These are phyloP conservation scores for Gynostemma pentaphyllum DNA, from an alignment of 306 rosid species.

Conservation along the genomic window DNA sequence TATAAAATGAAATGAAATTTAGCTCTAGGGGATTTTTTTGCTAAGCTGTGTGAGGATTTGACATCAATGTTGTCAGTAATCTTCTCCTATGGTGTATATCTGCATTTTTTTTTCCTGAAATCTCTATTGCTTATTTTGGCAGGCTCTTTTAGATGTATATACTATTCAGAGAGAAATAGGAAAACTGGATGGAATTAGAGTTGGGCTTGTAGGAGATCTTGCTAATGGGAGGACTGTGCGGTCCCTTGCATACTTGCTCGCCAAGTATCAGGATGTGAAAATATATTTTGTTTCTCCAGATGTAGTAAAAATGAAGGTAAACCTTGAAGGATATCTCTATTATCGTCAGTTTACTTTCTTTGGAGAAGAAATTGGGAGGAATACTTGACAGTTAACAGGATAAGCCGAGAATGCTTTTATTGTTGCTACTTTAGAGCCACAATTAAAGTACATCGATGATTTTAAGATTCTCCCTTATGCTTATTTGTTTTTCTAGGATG, in stretches of 20 bases:
- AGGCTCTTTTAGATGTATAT: slow-evolving; percentile 84
- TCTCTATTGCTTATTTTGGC: not conserved
- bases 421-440: not conserved
- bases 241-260: slow-evolving; percentile 77
- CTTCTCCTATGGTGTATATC: not conserved
- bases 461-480: not conserved
- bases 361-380: not conserved
- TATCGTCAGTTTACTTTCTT: not conserved
- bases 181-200: slow-evolving; percentile 59
- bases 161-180: slow-evolving; percentile 75
- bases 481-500: slow-evolving; percentile 41
- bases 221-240: slow-evolving; percentile 88
- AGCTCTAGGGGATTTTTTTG: not conserved
- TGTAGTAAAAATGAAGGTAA: slow-evolving; percentile 81
- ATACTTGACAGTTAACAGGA: not conserved
- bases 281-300: slow-evolving; percentile 70
- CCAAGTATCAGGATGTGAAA: slow-evolving; percentile 62
- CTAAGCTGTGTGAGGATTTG: not conserved
- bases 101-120: not conserved
- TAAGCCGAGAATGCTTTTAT: not conserved
- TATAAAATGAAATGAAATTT: not conserved
- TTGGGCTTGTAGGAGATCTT: slow-evolving; percentile 85
- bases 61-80: not conserved
- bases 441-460: not conserved
- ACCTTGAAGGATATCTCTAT: not conserved